A percentile compares a stretch with the other conserved stretches of the same genome.
Conservation (phyloP, 1,284 basidiomycete genomes). For the Leccinum subspadiceum region DNA sequence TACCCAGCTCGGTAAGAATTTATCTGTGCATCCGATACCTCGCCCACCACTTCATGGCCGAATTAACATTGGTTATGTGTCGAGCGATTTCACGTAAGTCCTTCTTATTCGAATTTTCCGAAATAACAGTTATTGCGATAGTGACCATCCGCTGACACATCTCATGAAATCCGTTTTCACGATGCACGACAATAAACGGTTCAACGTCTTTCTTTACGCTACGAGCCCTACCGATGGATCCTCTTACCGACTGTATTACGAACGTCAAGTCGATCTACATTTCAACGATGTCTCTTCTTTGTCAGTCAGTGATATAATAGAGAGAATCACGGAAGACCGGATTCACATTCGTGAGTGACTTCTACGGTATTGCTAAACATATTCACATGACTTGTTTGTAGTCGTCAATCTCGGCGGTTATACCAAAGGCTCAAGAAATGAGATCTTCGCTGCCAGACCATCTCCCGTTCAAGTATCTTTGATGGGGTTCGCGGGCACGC, state of each 20-base stretch:
- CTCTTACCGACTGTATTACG: constrained; percentile 51
- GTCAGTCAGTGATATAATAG: constrained; percentile 42
- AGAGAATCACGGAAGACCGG: constrained; percentile 46
- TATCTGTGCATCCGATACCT: constrained; percentile 40
- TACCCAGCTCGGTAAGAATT: constrained; percentile 34
- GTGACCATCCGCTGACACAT: constrained; percentile 62
- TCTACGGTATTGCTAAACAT: background rate
- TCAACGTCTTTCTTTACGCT: constrained; percentile 55
- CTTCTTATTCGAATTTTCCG: background rate
- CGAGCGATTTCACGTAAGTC: constrained; percentile 53
- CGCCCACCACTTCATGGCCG: constrained; percentile 44
- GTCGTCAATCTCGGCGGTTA: constrained; percentile 62
- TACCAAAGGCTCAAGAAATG: constrained; percentile 64
- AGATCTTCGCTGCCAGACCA: constrained; percentile 59
- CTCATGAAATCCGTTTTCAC: constrained; percentile 62
- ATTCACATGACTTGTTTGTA: constrained; percentile 17
- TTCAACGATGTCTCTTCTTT: constrained; percentile 53
- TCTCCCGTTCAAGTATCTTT: constrained; percentile 60
- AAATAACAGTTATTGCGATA: constrained; percentile 16
- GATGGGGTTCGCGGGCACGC: constrained; percentile 58
- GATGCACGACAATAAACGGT: constrained; percentile 46
- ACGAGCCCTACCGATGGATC: constrained; percentile 55
- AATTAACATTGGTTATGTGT: constrained; percentile 59
- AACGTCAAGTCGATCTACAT: constrained; percentile 41
- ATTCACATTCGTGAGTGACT: constrained; percentile 50